Base-by-base conservation (phyloP, 1,284 basidiomycete genomes). In the Malassezia psittaci region DNA sequence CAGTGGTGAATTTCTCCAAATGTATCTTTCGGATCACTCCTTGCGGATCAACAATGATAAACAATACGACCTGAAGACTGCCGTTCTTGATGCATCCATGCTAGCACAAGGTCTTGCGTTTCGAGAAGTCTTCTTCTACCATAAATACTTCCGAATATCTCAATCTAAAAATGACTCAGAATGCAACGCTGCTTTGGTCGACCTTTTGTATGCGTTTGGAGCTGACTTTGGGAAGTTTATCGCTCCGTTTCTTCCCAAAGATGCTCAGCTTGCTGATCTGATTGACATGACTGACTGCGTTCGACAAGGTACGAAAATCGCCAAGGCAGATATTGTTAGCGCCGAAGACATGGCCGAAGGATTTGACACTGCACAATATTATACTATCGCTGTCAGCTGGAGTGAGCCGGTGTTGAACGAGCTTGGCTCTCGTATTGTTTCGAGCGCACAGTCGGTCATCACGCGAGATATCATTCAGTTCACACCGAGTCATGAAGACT, bases 371-470 rank as follows among this genome's bases (percentile, higher is more conserved):
- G 24, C 24, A 29, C 51, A 15, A 9, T 32, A 9, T 34, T 24
- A 46, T 12, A 48, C 18, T 8, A 4, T 29, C 11, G 48, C 36
- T n/a, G 13, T 3, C 10, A 29, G 38, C 1, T 57, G 50, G 55
- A 48, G 29, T 9, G 15, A 15, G n/a, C 51, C 50, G 1, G 33
- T 45, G 18, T 33, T 47, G 13, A 16, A 34, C 8, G 39, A 52
- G 6, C 9, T 52, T 35, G 13, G 45, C 12, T 15, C 18, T 39
- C 55, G 51, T 3, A 39, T 57, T 34, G 29, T 51, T 3, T 19
- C 24, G 10, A 35, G 39, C 12, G 54, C 49, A 10, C 11, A 45
- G 2, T 24, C 32, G 15, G 10, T 15, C 16, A 6, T 51, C 4
- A 49, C 38, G 19, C 10, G 7, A 12, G 21, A 57, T 5, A 32